phyloP scores from a whole-genome alignment of 2,329 filamentous ascomycete species.

The Zymoseptoria tritici region DNA sequence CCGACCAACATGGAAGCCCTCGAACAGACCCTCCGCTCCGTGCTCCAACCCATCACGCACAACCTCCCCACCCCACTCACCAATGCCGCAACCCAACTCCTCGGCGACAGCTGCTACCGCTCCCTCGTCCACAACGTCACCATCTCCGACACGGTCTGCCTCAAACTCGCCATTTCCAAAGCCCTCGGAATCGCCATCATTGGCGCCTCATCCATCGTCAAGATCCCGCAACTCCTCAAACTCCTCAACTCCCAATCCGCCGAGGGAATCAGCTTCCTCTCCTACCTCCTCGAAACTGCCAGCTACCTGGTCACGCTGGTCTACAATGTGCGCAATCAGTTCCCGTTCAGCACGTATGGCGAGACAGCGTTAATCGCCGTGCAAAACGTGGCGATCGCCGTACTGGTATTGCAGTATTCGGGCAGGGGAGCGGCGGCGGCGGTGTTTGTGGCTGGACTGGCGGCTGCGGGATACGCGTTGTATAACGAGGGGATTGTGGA shows the following conservation, averaged over 20 bases:
- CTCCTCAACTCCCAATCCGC: constrained; percentile 73
- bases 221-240: constrained; percentile 95
- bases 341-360: constrained; percentile 94
- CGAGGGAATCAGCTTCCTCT: constrained; percentile 77
- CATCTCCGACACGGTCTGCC: constrained; percentile 65
- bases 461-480: constrained; percentile 60
- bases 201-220: constrained; percentile 80
- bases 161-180: constrained; percentile 88
- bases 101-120: constrained; percentile 79
- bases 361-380: constrained; percentile 87
- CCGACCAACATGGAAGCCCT: constrained; percentile 37
- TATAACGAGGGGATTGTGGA: constrained; percentile 60
- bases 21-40: constrained; percentile 36
- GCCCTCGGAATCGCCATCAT: constrained; percentile 90
- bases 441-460: constrained; percentile 70
- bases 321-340: constrained; percentile 85
- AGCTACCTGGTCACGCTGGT: constrained; percentile 82
- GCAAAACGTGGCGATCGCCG: constrained; percentile 85
- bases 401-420: constrained; percentile 77
- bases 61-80: constrained; percentile 61
- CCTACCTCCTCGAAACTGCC: constrained; percentile 85
- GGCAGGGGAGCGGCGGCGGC: constrained; percentile 62
- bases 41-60: constrained; percentile 39
- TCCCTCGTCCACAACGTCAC: constrained; percentile 80
- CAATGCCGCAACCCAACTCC: constrained; percentile 67